These are phyloP conservation scores for Rhynchospora pubera DNA, from an alignment of 176 grass and related monocot species.

Conservation along the genomic window DNA sequence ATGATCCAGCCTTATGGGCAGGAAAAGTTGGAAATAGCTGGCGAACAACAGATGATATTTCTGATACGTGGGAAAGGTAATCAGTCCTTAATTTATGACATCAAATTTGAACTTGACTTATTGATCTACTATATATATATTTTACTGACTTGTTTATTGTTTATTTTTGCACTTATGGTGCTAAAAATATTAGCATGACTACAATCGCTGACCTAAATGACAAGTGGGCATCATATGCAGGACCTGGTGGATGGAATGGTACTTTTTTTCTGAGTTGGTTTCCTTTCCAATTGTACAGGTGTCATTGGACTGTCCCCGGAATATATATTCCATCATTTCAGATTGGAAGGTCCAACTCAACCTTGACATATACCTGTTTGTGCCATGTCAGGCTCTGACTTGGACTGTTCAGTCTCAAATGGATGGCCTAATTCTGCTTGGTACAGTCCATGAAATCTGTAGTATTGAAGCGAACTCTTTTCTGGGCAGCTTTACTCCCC, in stretches of 20 bases:
- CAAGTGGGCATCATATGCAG: slow-evolving; percentile 96
- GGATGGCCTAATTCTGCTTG: not conserved
- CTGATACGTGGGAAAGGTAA: slow-evolving; percentile 86
- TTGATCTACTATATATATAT: not conserved
- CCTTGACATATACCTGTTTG: not conserved
- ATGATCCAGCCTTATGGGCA: slow-evolving; percentile 96
- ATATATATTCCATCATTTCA: not conserved
- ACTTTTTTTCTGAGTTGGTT: slow-evolving; percentile 14
- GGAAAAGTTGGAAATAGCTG: slow-evolving; percentile 90
- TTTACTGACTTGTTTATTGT: slow-evolving; percentile 28
- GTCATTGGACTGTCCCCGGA: not conserved
- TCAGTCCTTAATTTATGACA: not conserved
- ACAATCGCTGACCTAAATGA: slow-evolving; percentile 85
- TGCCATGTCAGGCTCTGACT: not conserved
- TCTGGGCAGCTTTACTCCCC: not conserved
- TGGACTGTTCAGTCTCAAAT: not conserved
- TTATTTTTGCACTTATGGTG: slow-evolving; percentile 25
- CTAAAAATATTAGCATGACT: slow-evolving; percentile 60
- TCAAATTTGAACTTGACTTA: not conserved
- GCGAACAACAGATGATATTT: slow-evolving; percentile 88
- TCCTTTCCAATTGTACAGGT: not conserved
- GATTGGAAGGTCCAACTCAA: not conserved
- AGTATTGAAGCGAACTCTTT: not conserved
- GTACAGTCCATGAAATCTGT: not conserved
- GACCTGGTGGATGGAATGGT: slow-evolving; percentile 99